phyloP scores from a whole-genome alignment of 78 protist species.

The Monosiga brevicollis region DNA sequence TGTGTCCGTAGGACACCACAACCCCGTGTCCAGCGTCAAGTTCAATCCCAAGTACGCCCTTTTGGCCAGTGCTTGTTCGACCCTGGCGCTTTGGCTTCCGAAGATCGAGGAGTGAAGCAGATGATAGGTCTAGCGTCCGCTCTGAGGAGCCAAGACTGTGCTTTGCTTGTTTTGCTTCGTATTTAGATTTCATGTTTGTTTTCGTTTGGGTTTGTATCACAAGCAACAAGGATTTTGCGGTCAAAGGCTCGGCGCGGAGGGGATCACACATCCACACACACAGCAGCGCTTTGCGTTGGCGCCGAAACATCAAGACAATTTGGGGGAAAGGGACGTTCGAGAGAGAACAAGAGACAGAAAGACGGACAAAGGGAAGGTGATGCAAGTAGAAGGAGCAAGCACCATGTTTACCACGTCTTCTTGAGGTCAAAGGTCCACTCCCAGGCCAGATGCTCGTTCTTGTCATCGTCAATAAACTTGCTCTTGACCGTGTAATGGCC shows the following conservation, averaged over 20 bases:
- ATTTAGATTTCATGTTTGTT: too few relatives aligned
- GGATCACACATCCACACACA: too few relatives aligned
- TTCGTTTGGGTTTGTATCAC: too few relatives aligned
- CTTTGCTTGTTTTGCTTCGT: too few relatives aligned
- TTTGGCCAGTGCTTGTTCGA: not conserved
- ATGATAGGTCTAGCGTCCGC: too few relatives aligned
- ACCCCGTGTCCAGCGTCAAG: not conserved
- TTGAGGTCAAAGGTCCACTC: slow-evolving; percentile 57
- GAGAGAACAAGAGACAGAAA: not conserved
- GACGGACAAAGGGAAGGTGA: not conserved
- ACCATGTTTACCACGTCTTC: slow-evolving; percentile 33
- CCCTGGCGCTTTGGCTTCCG: not conserved
- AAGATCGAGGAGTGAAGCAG: too few relatives aligned
- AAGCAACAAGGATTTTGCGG: too few relatives aligned
- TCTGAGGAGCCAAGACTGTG: too few relatives aligned
- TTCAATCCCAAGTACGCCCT: not conserved
- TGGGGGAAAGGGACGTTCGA: not conserved
- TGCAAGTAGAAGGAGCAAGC: not conserved
- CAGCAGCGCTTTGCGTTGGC: too few relatives aligned
- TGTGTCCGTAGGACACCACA: not conserved
- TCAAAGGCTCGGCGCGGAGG: too few relatives aligned
- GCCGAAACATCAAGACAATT: not conserved
- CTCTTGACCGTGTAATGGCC: slow-evolving; percentile 67
- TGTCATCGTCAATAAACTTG: slow-evolving; percentile 67
- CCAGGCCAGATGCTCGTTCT: slow-evolving; percentile 32